Percentiles rank a stretch among this genome's conserved stretches.
phyloP scores from a whole-genome alignment of 2,329 filamentous ascomycete genomes.

The Aspergillus fijiensis region DNA sequence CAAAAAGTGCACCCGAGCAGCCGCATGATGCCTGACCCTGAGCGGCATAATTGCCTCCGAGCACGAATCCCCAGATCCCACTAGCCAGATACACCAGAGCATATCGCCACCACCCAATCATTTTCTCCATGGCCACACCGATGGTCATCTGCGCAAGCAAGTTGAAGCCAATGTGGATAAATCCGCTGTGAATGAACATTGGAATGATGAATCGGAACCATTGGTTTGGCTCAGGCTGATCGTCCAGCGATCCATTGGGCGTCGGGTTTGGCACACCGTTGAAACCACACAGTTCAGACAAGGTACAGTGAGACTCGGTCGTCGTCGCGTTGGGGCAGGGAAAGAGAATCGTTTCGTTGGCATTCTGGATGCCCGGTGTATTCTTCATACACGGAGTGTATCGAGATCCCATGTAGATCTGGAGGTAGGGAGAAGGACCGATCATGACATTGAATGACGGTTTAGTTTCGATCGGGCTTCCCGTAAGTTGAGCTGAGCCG shows the following conservation, averaged over 20 bases:
- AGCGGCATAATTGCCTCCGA: constrained; percentile 90
- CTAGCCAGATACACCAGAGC: constrained; percentile 84
- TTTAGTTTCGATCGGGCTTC: constrained; percentile 66
- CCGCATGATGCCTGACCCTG: constrained; percentile 80
- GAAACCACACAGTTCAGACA: constrained; percentile 83
- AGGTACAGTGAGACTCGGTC: constrained; percentile 61
- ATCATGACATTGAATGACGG: constrained; percentile 97
- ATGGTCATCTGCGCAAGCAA: constrained; percentile 86
- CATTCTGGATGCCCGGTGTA: constrained; percentile 43
- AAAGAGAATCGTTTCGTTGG: constrained; percentile 51
- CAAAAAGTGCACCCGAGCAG: constrained; percentile 87
- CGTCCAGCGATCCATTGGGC: constrained; percentile 50
- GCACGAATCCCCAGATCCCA: constrained; percentile 92
- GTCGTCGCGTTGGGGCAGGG: constrained; percentile 79
- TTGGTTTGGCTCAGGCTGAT: constrained; percentile 73
- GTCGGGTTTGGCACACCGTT: constrained; percentile 68
- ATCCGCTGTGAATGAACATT: constrained; percentile 90
- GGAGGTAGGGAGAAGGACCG: constrained; percentile 81
- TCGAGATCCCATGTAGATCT: constrained; percentile 95
- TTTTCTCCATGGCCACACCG: constrained; percentile 86
- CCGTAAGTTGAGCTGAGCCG: constrained; percentile 67
- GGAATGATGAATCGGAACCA: constrained; percentile 97
- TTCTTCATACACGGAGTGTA: constrained; percentile 96
- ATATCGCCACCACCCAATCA: constrained; percentile 86
- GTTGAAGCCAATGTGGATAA: constrained; percentile 96